Conservation (phyloP, 257 asterid genomes). For the Solanum tarapatanum region DNA sequence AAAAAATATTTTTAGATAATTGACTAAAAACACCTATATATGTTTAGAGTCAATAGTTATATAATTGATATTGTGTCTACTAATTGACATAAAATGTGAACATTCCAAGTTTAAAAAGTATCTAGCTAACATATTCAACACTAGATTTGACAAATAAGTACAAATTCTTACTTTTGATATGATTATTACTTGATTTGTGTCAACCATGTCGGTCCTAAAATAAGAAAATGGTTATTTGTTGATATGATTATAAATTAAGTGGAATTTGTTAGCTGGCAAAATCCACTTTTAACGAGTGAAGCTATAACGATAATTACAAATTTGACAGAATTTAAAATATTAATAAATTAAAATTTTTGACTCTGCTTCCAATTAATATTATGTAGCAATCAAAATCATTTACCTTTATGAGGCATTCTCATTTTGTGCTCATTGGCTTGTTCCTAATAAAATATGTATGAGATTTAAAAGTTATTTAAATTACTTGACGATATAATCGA, state of each 20-base stretch:
- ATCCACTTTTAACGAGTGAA: not conserved
- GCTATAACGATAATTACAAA: not conserved
- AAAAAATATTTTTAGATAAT: not conserved
- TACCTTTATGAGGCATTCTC: not conserved
- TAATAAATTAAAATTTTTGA: fast-evolving
- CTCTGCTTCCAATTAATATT: not conserved
- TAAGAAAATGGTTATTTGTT: not conserved
- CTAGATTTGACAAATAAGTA: not conserved
- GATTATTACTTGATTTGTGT: not conserved
- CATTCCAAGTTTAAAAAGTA: not conserved
- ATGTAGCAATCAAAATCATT: not conserved
- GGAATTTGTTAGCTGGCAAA: not conserved
- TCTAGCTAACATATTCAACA: not conserved
- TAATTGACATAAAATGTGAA: not conserved
- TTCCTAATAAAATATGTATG: not conserved
- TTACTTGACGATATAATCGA: not conserved
- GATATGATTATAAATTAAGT: not conserved
- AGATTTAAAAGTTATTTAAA: not conserved
- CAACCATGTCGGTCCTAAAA: not conserved
- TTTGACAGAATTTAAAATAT: not conserved
- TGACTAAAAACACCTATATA: not conserved
- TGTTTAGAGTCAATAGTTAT: not conserved
- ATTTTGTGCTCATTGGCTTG: not conserved
- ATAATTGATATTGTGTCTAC: not conserved
- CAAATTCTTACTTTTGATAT: not conserved